Evolutionary conservation across 176 grass and related monocot species (phyloP).

Genomic region (Lolium rigidum): DNA sequence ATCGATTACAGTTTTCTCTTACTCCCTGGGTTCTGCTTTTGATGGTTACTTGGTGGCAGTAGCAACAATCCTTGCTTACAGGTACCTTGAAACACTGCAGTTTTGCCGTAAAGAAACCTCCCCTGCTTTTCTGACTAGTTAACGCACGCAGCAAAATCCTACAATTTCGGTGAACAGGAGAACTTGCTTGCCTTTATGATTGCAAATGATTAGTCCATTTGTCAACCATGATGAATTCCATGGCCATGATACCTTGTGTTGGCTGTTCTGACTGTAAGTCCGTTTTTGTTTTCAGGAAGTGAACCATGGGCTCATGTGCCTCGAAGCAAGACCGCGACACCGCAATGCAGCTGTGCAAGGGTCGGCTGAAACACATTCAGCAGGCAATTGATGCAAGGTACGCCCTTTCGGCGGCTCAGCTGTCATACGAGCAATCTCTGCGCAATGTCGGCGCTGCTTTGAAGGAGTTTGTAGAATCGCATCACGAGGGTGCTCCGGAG

Average conservation of each 20-base stretch:
- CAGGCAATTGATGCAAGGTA: conserved; percentile 61
- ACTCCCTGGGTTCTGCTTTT: not conserved
- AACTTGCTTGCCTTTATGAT: not conserved
- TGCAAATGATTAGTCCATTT: conserved; percentile 6
- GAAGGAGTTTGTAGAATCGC: conserved; percentile 49
- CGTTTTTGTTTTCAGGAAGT: conserved; percentile 19
- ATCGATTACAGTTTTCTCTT: not conserved
- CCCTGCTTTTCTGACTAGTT: not conserved
- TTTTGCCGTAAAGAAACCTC: not conserved
- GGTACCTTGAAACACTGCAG: not conserved
- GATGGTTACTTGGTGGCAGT: not conserved
- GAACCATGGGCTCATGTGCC: conserved; percentile 51
- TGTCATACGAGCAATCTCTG: conserved; percentile 56
- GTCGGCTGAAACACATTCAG: conserved; percentile 45
- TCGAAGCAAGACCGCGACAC: conserved; percentile 51
- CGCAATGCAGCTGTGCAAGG: conserved; percentile 56
- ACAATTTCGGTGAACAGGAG: not conserved
- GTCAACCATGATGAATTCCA: conserved; percentile 9
- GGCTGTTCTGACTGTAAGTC: conserved; percentile 19
- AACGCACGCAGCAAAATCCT: not conserved
- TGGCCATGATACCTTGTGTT: not conserved
- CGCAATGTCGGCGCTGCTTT: conserved; percentile 52
- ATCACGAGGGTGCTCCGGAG: conserved; percentile 37
- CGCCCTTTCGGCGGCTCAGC: conserved; percentile 63
- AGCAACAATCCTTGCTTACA: not conserved